phyloP scores from a whole-genome alignment of 345 rosid species.

The Fremontodendron californicum region DNA sequence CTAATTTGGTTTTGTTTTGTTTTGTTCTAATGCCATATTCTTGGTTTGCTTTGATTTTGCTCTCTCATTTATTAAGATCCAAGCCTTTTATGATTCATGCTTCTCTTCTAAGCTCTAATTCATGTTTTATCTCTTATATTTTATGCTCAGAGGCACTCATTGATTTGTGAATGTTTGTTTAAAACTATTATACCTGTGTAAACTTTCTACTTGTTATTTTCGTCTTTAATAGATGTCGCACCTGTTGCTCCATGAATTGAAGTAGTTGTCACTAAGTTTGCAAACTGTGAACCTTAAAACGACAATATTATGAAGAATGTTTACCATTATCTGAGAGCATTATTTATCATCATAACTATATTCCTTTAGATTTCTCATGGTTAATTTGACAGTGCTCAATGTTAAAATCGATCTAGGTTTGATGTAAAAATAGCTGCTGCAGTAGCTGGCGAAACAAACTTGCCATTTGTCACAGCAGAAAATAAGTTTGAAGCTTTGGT shows the following conservation, averaged over 20 bases:
- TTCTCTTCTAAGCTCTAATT: background rate
- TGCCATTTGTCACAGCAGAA: constrained; percentile 93
- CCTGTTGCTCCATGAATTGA: background rate
- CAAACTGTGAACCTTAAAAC: background rate
- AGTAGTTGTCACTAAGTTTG: background rate
- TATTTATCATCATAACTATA: background rate
- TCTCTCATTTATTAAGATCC: background rate
- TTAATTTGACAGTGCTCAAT: background rate
- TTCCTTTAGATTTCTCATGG: background rate
- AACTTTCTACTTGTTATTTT: background rate
- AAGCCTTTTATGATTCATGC: background rate
- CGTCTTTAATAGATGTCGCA: background rate
- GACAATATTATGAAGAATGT: background rate
- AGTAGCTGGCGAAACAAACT: constrained; percentile 82
- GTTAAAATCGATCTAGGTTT: constrained; percentile 45
- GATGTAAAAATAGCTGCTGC: constrained; percentile 90
- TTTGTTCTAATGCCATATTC: background rate
- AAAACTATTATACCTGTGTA: background rate
- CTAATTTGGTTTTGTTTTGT: background rate
- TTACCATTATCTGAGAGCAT: background rate
- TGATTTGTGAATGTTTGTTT: background rate
- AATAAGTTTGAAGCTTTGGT: constrained; percentile 99
- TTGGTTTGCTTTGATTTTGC: background rate
- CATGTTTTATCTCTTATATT: background rate
- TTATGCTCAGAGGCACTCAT: background rate